Evolutionary conservation across 768 basidiomycete species (phyloP), one percentile per base, ranked within the genome.

Genomic region (Calvatia gigantea): DNA sequence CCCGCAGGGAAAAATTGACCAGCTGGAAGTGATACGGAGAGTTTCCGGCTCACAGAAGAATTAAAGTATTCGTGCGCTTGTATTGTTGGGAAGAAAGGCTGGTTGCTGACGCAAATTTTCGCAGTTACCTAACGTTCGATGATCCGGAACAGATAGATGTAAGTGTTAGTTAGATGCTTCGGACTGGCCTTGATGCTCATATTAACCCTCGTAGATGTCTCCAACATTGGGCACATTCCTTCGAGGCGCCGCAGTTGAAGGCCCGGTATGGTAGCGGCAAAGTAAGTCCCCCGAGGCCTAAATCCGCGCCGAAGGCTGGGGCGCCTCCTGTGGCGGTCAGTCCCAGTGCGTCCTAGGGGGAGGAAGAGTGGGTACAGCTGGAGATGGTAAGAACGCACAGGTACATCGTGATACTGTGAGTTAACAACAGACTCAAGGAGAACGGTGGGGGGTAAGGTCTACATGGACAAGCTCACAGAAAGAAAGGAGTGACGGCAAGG

Each of bases 41-140:
- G 85, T 60, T 91, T 77, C 67, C 78, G 77, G 84, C 89, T 87
- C 58, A 86, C 83, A 0, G 89, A 91, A 70, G 85, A 85, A 39
- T 69, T 90, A 64, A 89, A 90, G 66, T 89, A 91, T 63, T 60
- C 89, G 84, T 89, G 51, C 65, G 70, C 66, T 33, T 33, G 48
- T 19, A 44, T 45, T 28, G 44, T 2, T 17, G n/a, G 19, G 21
- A 37, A 11, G 28, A 29, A 25, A 39, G 33, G 31, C 41, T 54
- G 28, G 25, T 38, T 14, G n/a, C 23, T 47, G 27, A 44, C 14
- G 17, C 44, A 45, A n/a, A 32, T 31, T 46, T 4, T 23, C 25
- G 31, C 58, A 86, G 85, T 49, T 88, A 83, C 69, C 74, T 90
- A 52, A 89, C 86, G 0, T 89, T 89, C 65, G 85, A 88, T 62